phyloP scores from a whole-genome alignment of 805 yeast species.

The Wilhelminamyces savonicus region DNA sequence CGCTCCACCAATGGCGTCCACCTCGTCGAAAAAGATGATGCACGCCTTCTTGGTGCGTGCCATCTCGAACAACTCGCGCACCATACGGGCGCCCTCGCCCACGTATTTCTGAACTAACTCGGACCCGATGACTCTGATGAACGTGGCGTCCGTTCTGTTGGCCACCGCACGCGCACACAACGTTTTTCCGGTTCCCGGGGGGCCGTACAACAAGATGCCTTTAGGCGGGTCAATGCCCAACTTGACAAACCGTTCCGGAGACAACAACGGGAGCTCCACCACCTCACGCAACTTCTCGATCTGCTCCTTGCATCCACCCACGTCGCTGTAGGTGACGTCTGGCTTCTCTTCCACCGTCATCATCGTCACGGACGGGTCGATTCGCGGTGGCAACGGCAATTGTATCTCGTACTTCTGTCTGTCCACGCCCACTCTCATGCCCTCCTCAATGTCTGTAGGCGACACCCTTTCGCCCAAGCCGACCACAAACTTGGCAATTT shows the following conservation, averaged over 20 bases:
- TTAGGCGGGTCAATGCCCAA: conserved; percentile 99
- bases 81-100: conserved; percentile 99
- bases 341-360: conserved; percentile 99
- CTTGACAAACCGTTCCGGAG: conserved; percentile 95
- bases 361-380: conserved; percentile 98
- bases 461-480: conserved; percentile 94
- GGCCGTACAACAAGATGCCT: conserved; percentile 93
- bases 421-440: conserved; percentile 99
- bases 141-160: conserved; percentile 97
- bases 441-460: conserved; percentile 98
- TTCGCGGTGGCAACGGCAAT: conserved; percentile 94
- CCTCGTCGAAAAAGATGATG: conserved; percentile 95
- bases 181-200: conserved; percentile 99
- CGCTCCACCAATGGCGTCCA: conserved; percentile 99
- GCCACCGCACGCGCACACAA: conserved; percentile 99
- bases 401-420: conserved; percentile 95
- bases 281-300: conserved; percentile 49
- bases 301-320: conserved; percentile 98
- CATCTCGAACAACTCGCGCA: conserved; percentile 96
- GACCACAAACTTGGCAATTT: conserved; percentile 96
- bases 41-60: conserved; percentile 98
- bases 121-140: conserved; percentile 96
- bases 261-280: conserved; percentile 35
- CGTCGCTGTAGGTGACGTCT: conserved; percentile 96
- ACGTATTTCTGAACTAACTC: conserved; percentile 97